Percentiles rank a stretch among this genome's conserved stretches.
Evolutionary conservation across 768 basidiomycete species (phyloP).

Genomic region (Termitomyces titanicus): DNA sequence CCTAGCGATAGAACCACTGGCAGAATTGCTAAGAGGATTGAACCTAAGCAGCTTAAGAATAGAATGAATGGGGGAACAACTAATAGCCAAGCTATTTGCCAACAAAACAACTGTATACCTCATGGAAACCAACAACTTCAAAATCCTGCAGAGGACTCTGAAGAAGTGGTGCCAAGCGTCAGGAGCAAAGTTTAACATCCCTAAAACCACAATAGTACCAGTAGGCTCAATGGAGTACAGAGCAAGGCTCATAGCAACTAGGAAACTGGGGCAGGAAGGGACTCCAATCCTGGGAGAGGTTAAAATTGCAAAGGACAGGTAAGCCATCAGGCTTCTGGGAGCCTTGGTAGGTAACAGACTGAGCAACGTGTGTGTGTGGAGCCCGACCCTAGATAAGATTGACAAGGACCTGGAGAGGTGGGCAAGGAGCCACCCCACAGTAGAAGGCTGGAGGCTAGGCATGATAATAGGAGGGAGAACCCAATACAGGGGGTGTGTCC

Average conservation of each 20-base stretch:
- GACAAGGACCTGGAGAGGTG: constrained; percentile 17
- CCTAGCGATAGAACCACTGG: constrained; percentile 37
- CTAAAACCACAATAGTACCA: constrained; percentile 38
- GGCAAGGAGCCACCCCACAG: constrained; percentile 24
- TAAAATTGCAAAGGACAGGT: constrained; percentile 25
- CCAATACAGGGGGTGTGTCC: constrained; percentile 30
- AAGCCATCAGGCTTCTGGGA: constrained; percentile 26
- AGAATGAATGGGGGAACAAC: constrained; percentile 23
- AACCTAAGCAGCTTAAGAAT: constrained; percentile 23
- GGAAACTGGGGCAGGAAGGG: no score
- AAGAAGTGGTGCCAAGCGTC: constrained; percentile 36
- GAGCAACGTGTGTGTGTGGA: constrained; percentile 23
- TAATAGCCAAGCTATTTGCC: constrained; percentile 30
- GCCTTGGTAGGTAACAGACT: constrained; percentile 27
- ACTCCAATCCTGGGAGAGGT: constrained; percentile 15
- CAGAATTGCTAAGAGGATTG: constrained; percentile 25
- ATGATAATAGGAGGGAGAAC: constrained; percentile 28
- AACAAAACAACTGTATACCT: constrained; percentile 38
- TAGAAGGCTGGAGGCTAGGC: constrained; percentile 21
- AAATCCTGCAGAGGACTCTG: constrained; percentile 24
- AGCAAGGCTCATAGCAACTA: neutral
- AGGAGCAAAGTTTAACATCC: constrained; percentile 37
- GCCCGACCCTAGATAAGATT: constrained; percentile 23
- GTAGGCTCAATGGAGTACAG: constrained; percentile 24
- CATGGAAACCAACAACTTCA: constrained; percentile 20